These are phyloP conservation scores for Symbiodinium pilosum DNA, from an alignment of 73 alveolate genomes.

Conservation along the genomic window DNA sequence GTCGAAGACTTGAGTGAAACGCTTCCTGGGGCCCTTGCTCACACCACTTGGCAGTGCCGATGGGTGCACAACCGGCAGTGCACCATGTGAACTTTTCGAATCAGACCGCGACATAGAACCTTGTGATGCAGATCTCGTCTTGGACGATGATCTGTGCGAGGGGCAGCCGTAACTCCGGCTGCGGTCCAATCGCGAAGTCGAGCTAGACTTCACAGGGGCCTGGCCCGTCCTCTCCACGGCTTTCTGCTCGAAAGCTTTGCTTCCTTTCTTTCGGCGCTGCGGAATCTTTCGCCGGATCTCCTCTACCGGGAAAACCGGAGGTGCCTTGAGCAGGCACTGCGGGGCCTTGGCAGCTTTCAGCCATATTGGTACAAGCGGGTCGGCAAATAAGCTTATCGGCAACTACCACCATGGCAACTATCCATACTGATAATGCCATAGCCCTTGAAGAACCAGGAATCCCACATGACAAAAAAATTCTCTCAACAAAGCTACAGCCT, in stretches of 20 bases:
- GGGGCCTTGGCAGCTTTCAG: background rate
- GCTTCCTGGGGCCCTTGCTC: background rate
- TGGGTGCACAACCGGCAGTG: background rate
- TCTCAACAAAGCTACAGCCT: too few species aligned
- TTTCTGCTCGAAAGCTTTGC: constrained; percentile 13
- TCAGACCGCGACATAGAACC: background rate
- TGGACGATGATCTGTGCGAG: background rate
- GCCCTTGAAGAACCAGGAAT: too few species aligned
- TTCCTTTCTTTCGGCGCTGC: constrained; percentile 4
- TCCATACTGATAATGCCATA: too few species aligned
- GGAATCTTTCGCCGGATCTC: background rate
- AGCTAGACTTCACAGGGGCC: background rate
- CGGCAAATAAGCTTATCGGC: too few species aligned
- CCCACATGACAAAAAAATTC: too few species aligned
- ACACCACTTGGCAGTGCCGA: constrained; percentile 12
- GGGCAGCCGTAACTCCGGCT: constrained; percentile 16
- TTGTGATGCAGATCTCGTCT: background rate
- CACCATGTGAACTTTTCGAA: background rate
- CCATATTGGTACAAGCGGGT: background rate
- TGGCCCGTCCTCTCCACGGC: background rate
- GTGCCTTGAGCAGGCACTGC: constrained; percentile 12
- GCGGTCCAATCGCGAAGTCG: constrained; percentile 1
- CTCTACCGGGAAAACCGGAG: constrained; percentile 11
- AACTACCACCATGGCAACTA: too few species aligned
- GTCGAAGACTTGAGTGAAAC: constrained; percentile 7